Evolutionary conservation across 1,284 basidiomycete genomes (phyloP).

Genomic region (Pascua sp.): DNA sequence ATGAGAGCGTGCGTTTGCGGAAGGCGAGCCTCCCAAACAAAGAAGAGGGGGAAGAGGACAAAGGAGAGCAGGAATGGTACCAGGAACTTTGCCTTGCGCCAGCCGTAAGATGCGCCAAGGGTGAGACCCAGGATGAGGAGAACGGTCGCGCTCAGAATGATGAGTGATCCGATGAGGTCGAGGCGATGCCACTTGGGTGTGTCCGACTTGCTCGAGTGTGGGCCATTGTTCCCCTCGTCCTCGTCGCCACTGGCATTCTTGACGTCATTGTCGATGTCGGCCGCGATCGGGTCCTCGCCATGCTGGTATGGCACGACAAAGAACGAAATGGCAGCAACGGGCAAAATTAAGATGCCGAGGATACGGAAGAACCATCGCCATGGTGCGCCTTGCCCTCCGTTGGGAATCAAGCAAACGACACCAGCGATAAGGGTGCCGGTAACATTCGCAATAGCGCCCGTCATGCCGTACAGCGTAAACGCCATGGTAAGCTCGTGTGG

Average conservation of each 20-base stretch:
- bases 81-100: constrained; percentile 41
- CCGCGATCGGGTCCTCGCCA: constrained; percentile 11
- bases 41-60: constrained; percentile 34
- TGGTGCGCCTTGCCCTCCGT: constrained; percentile 38
- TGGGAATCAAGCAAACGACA: constrained; percentile 43
- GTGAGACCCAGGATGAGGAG: constrained; percentile 46
- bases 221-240: neutral
- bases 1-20: constrained; percentile 37
- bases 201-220: neutral
- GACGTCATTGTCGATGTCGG: neutral
- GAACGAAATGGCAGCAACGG: constrained; percentile 24
- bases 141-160: constrained; percentile 38
- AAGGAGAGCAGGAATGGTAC: constrained; percentile 43
- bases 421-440: constrained; percentile 39
- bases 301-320: constrained; percentile 27
- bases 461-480: constrained; percentile 41
- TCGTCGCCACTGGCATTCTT: neutral
- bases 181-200: constrained; percentile 33
- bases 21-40: constrained; percentile 35
- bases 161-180: constrained; percentile 34
- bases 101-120: constrained; percentile 40
- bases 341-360: constrained; percentile 27
- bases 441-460: constrained; percentile 45
- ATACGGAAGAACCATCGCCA: constrained; percentile 43
- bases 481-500: constrained; percentile 32